Base-by-base conservation (phyloP, 441 rosid species). In the Adansonia rubrostipa region DNA sequence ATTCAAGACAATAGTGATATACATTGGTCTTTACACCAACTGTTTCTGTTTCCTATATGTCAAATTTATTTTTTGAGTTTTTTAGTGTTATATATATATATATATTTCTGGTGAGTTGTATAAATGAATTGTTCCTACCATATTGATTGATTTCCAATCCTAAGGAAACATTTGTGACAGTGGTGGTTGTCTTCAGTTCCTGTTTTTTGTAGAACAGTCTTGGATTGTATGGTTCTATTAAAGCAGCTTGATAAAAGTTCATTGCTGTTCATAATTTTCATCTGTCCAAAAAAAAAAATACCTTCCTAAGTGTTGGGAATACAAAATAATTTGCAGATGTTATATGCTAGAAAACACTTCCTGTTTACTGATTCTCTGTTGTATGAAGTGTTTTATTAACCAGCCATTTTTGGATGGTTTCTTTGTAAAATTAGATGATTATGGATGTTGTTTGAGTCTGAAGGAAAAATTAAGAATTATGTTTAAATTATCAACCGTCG, bases 331-430 rank as follows among this genome's bases (percentile, higher is more conserved):
- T n/a, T 66, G 24, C 71, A 40, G 71, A 66, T n/a, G 14, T 9
- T n/a, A 42, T 42, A 8, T 66, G 50, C 71, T 42, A n/a, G 51
- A 66, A 40, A n/a, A n/a, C 71, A 42, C 14, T 8, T 66, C 48
- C 7, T 28, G 67, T 66, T 66, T 15, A 66, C 51, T 66, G 71
- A 42, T 66, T 42, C 24, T n/a, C 71, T 66, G 42, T 5, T 7
- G 71, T 45, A 5, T 69, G n/a, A 13, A 68, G 4, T 45, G 2
- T 68, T 48, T 68, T 68, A n/a, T 44, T 10, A 15, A 36, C 40
- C 42, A 14, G 48, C 11, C 6, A 7, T 40, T 15, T 65, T 65
- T 40, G 22, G 48, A 40, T 65, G 10, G 50, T 65, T 36, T 15
- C 50, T 40, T 50, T 15, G 51, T 40, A 40, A 40, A n/a, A 42